Base-by-base conservation (phyloP, 345 rosid genomes). In the Eucalyptus rudis region DNA sequence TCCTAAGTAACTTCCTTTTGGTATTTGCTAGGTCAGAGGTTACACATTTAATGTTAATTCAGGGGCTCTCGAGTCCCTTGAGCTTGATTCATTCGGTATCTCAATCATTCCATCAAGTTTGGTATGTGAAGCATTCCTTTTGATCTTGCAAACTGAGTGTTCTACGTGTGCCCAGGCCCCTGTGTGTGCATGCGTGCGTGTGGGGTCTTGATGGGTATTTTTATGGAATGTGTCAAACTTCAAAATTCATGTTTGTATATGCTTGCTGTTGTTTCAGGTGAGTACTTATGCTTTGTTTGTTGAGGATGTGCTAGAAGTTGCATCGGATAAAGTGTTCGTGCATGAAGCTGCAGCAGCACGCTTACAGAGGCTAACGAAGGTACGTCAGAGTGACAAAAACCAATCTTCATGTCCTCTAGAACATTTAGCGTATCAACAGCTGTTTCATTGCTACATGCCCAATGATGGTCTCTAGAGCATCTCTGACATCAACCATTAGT, bases 41-140 rank as follows among this genome's bases (percentile, higher is more conserved):
- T 97, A 95, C 92, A 90, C 96, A 22, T 96, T 96, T 93, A 94
- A 97, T 90, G 91, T 95, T 85, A 93, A 93, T 92, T 95, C 99
- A 9, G 99, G 99, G 88, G 90, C 92, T 40, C 94, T 96, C 86
- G 96, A 96, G 86, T 95, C 94, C 50, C 97, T 97, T 31, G 98
- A 96, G 93, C 95, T 97, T 27, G 99, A 97, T 92, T 94, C 98
- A 19, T 97, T 97, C 80, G 98, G 99, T 88, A 92, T 97, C 62
- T 93, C 99, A 45, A 91, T 97, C 87, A 95, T 97, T 89, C 99
- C 98, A 17, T 97, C 99, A 51, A 96, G 95, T 92, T 92, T 96
- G 99, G 99, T 97, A 88, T 49, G 96, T 86, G 29, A 66, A 40
- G 54, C 31, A 86, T 36, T 76, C 49, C 87, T 83, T n/a, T 62